A percentile compares a stretch with the other conserved stretches of the same genome.
Conservation (phyloP, 768 basidiomycete species). For the Chiua virens region DNA sequence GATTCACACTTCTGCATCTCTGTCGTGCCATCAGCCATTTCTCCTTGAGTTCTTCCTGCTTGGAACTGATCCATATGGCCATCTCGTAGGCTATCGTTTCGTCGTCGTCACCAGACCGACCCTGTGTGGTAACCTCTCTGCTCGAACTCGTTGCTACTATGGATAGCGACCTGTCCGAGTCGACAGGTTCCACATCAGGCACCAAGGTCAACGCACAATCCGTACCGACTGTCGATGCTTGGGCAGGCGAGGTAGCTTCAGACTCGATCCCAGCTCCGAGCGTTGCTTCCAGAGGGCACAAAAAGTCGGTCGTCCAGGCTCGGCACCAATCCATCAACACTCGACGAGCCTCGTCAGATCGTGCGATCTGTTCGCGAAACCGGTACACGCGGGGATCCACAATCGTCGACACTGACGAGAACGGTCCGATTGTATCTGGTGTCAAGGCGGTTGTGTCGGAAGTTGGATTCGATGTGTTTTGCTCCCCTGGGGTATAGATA, state of each 20-base stretch:
- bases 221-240: background rate
- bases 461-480: background rate
- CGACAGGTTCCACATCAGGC: background rate
- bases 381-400: conserved; percentile 9
- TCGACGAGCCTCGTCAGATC: conserved; percentile 1
- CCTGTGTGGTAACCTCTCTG: background rate
- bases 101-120: background rate
- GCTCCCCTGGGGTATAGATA: background rate
- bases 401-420: background rate
- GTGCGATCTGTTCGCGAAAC: conserved; percentile 8
- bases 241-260: background rate
- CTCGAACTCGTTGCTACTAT: background rate
- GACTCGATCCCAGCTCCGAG: background rate
- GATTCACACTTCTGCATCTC: background rate
- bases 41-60: conserved; percentile 8
- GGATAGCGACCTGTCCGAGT: background rate
- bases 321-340: conserved; percentile 14
- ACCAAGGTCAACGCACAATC: background rate
- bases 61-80: background rate
- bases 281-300: background rate
- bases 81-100: background rate
- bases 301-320: background rate
- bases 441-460: background rate
- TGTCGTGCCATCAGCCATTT: conserved; percentile 9
- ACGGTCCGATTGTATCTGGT: background rate